Base-by-base conservation (phyloP, 2,329 filamentous ascomycete genomes). In the Verticillium albo-atrum region DNA sequence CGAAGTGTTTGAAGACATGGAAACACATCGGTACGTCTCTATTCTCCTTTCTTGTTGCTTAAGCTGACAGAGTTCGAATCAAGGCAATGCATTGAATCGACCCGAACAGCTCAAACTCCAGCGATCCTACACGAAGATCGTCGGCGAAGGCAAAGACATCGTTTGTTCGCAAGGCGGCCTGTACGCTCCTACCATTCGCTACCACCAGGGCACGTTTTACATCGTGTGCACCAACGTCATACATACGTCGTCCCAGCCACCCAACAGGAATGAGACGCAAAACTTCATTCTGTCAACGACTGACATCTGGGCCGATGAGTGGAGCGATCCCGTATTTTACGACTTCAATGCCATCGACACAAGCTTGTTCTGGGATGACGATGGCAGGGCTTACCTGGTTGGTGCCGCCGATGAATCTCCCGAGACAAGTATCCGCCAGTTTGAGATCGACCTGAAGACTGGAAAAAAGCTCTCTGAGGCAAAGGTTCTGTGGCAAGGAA, bases 271-370 rank as follows among this genome's bases (percentile, higher is more conserved):
- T 34, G 54, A 55, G 23, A 15, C 20, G 6, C 61, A 65, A 35
- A 68, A 66, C 58, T 68, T 68, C 28, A 59, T 68, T 25, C 37
- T 68, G 10, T 60, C 55, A 1, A 63, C 63, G 4, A 58, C 58
- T 1, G 63, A 70, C 57, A 68, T 66, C 27, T 68, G 62, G 62
- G 42, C 61, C 10, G 61, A 61, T 9, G 51, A 61, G 15, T 70
- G 67, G 67, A 70, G 66, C 27, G 64, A 68, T 14, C 66, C 75
- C 1, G 65, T 76, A 2, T 65, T 66, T 28, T 75, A 77, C 57
- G 67, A 71, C 1, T 74, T 76, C 32, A 60, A 71, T n/a, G 76
- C 74, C 6, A 79, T 81, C 10, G 79, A 81, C 57, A 74, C 77
- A 0, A 77, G 81, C 68, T 69, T 82, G 20, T 75, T 81, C 37